phyloP scores from a whole-genome alignment of 2,329 filamentous ascomycete genomes.

The Calonectria henricotiae region DNA sequence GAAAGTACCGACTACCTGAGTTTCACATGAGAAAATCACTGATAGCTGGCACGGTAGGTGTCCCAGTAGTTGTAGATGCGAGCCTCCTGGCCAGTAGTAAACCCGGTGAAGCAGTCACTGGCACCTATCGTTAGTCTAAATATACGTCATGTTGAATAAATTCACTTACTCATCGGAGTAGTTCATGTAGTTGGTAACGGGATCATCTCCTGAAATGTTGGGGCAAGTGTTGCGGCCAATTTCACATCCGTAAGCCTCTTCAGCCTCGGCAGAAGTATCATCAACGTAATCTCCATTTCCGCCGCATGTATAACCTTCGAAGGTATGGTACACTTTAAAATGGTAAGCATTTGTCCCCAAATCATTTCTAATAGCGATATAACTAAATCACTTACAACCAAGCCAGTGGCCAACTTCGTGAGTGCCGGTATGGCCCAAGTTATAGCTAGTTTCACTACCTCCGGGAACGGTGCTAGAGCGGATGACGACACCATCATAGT shows the following conservation, averaged over 20 bases:
- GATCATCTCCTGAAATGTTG: conserved; percentile 53
- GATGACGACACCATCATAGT: conserved; percentile 61
- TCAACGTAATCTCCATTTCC: conserved; percentile 59
- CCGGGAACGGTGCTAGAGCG: conserved; percentile 59
- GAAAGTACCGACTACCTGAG: too few species aligned
- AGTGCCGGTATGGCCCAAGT: conserved; percentile 52
- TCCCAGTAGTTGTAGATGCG: conserved; percentile 49
- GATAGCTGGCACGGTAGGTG: conserved; percentile 39
- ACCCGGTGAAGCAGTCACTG: conserved; percentile 49
- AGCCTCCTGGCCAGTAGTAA: conserved; percentile 45
- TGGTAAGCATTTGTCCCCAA: neutral
- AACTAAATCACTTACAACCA: conserved; percentile 47
- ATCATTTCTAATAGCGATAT: neutral
- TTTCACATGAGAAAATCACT: neutral
- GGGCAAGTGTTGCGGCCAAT: conserved; percentile 57
- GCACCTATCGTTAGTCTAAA: neutral
- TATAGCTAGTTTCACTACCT: conserved; percentile 56
- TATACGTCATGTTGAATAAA: fast-evolving
- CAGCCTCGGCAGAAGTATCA: conserved; percentile 61
- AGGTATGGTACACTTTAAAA: conserved; percentile 59
- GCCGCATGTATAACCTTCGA: conserved; percentile 56
- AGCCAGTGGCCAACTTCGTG: conserved; percentile 64
- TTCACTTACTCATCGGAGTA: conserved; percentile 61
- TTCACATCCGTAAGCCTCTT: conserved; percentile 57
- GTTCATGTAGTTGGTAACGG: conserved; percentile 60